Conservation (phyloP, 108 stramenopile genomes). For the Aurantiochytrium sp. region DNA sequence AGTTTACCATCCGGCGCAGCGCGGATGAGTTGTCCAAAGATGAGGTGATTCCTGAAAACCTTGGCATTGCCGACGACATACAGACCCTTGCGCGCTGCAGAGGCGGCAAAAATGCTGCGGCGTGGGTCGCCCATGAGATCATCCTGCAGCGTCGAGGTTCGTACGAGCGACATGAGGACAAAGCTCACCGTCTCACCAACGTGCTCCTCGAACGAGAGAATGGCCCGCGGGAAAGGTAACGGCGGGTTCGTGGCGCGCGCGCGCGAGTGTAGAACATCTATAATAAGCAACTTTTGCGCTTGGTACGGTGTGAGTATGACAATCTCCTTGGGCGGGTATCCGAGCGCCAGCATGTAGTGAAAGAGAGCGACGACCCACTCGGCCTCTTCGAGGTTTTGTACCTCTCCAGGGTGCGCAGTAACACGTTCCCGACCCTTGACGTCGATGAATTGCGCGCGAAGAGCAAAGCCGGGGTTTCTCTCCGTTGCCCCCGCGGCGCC, state of each 20-base stretch:
- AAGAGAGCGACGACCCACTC: constrained; percentile 92
- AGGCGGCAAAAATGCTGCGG: neutral
- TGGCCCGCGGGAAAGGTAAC: neutral
- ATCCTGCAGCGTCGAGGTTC: constrained; percentile 48
- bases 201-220: constrained; percentile 90
- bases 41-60: neutral
- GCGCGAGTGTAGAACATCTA: neutral
- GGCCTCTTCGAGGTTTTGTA: constrained; percentile 94
- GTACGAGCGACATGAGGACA: constrained; percentile 82
- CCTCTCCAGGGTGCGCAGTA: constrained; percentile 73
- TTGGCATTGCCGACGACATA: neutral
- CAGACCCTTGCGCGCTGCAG: neutral
- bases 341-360: constrained; percentile 94
- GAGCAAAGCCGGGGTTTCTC: constrained; percentile 83
- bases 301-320: constrained; percentile 95
- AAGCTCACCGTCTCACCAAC: constrained; percentile 96
- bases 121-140: neutral
- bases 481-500: constrained; percentile 39
- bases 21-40: neutral
- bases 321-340: constrained; percentile 82
- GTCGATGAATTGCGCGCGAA: constrained; percentile 78
- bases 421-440: constrained; percentile 84
- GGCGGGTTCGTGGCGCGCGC: neutral
- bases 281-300: constrained; percentile 70
- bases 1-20: neutral